Evolutionary conservation across 257 asterid species (phyloP), one percentile per base, ranked within the genome.

Genomic region (Fraxinus anomala): DNA sequence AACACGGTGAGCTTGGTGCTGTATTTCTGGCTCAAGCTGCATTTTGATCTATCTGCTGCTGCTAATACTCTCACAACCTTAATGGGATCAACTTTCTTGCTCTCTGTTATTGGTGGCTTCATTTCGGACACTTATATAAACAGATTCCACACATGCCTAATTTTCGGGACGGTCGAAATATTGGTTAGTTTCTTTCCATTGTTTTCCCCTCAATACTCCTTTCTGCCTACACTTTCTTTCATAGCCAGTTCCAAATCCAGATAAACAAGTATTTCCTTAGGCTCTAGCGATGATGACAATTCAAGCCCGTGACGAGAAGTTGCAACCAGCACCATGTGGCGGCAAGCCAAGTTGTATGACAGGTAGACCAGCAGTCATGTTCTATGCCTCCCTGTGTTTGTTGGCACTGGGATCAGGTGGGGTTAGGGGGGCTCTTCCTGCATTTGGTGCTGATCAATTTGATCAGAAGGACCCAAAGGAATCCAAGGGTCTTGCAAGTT

Each of bases 71-170:
- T 91, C 70, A 93, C 97, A 0, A 93, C 91, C 82, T 77, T 93
- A 68, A 85, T 91, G 92, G 97, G 97, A n/a, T 84, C 97, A 7
- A 87, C 92, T n/a, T 93, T 85, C 91, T 70, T 93, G 89, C 97
- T 93, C 54, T 65, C 96, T 21, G 73, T 88, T 12, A 79, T 91
- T 24, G 94, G 97, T 51, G 97, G 91, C 36, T 89, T 93, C 89
- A 87, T 93, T 74, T 89, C 97, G 4, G 97, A 93, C 79, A 89
- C 96, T 49, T 91, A 80, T 78, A 76, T 91, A 73, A 80, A 89
- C 81, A 74, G 97, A 73, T 84, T 85, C 83, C 84, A 78, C 23
- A 89, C 97, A 3, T 68, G 83, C 68, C 85, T 93, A 76, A 86
- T 91, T 54, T 93, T 93, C 61, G 97, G 97, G 3, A 33, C 80